Base-by-base conservation (phyloP, 2,329 filamentous ascomycete genomes). In the Apiospora malaysiana region DNA sequence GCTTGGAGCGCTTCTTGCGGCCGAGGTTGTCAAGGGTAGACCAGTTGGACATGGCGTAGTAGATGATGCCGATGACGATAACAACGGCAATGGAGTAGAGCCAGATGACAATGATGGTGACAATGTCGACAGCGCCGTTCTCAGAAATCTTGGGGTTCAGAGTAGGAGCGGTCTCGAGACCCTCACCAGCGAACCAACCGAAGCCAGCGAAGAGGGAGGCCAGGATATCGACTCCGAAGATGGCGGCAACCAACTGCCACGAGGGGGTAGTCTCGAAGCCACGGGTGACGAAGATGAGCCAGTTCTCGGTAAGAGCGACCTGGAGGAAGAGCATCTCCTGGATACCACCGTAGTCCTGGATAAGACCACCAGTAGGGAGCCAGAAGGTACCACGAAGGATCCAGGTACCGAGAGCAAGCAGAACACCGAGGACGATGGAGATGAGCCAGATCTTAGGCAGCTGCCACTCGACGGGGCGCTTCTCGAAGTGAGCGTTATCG, bases 271-370 rank as follows among this genome's bases (percentile, higher is more conserved):
- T 93, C 82, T 90, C 86, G 80, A 92, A 85, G 79, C 92, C 89
- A 78, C 91, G 90, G 59, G 91, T 93, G 78, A 93, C 91, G 81
- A 93, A 93, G 79, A 93, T 93, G 73, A 93, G 86, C 91, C 91
- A 93, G 80, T 93, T 93, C 83, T 93, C 90, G 18, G 91, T 91
- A 27, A 93, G 85, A 16, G 90, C 89, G 77, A 93, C 90, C 80
- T 93, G 86, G 66, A 93, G 86, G 85, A 93, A 93, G 73, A 93
- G 83, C 74, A 94, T 92, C 78, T 92, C 90, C 83, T 94, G 91
- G 73, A 93, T 86, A 77, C 88, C 89, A 80, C 91, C 92, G 78
- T 89, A 93, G 85, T 92, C 91, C 83, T 93, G 88, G 79, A 94
- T 90, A 79, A 94, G 86, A 86, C 90, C 91, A 81, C 91, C 91